Base-by-base conservation (phyloP, 225 moss, liverwort and hornwort species). In the Pleurozium schreberi region DNA sequence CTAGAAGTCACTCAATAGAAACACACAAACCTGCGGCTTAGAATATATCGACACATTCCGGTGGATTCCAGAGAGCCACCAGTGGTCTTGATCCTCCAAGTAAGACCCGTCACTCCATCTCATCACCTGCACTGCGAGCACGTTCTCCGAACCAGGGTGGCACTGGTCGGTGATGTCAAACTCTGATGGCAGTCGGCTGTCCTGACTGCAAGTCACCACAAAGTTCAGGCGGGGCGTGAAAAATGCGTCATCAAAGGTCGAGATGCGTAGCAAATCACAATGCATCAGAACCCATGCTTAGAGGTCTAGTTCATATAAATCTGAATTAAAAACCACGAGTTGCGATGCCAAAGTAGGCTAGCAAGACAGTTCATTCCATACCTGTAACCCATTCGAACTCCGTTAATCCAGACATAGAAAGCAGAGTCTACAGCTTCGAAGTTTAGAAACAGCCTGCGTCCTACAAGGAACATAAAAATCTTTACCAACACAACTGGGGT, bases 71-170 rank as follows among this genome's bases (percentile, higher is more conserved):
- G 99, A 99, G 58, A 99, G 96, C 99, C 97, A 99, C 99, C 99
- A 99, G 76, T 99, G 99, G 64, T 99, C 99, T 90, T 99, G 99
- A 87, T 99, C 99, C 94, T 99, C 99, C 79, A 99, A 92, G 90
- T 99, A 99, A n/a, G 99, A 99, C 43, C 99, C 99, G 83, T 99
- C 99, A 89, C 99, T 97, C 99, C 99, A 99, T 80, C 99, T 92
- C 95, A 99, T 96, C 53, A 99, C 97, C 94, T 99, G 99, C 64
- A 99, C 99, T 85, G 96, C 97, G 30, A 99, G 82, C 83, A 95
- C 90, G 87, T 97, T 97, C 88, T 96, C 95, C 73, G 63, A 26
- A 68, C 90, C 89, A 63, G 93, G 83, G 75, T 85, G 93, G 84
- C 96, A 97, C 77, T 93, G 92, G 38, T 95, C 87, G 57, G 97